phyloP scores from a whole-genome alignment of 441 rosid genomes.

The Populus hybrid region DNA sequence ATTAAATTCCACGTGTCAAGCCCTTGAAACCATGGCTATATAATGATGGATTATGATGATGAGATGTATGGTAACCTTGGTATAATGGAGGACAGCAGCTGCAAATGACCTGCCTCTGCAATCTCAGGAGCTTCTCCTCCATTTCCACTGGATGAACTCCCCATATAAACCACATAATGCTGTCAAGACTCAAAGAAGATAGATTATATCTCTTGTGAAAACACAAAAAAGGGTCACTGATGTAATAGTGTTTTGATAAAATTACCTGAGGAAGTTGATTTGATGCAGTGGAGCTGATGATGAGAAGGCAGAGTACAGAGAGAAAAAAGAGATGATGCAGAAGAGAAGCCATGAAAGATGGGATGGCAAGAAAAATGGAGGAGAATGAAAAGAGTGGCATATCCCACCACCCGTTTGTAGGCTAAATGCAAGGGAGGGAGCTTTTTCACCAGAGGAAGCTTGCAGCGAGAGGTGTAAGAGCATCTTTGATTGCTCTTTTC shows the following conservation, averaged over 20 bases:
- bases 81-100: constrained; percentile 54
- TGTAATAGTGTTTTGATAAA: not conserved
- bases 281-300: constrained; percentile 26
- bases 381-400: constrained; percentile 3
- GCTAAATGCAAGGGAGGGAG: constrained; percentile 15
- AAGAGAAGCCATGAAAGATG: constrained; percentile 40
- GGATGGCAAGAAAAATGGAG: constrained; percentile 4
- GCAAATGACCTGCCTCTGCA: constrained; percentile 48
- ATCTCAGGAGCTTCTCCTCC: constrained; percentile 17
- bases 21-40: not conserved
- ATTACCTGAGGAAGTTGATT: constrained; percentile 40
- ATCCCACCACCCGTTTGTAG: constrained; percentile 22
- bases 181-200: constrained; percentile 13
- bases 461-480: not conserved
- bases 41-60: not conserved
- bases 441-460: constrained; percentile 20
- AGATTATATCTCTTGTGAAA: not conserved
- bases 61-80: constrained; percentile 39
- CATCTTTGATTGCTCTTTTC: not conserved
- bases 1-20: not conserved
- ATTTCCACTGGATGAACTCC: constrained; percentile 41
- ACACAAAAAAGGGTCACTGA: not conserved
- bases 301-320: constrained; percentile 19
- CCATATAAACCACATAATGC: constrained; percentile 83
- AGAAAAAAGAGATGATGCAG: constrained; percentile 31